phyloP scores from a whole-genome alignment of 1,139 yeast species.

The Yamadazyma epiphylla region DNA sequence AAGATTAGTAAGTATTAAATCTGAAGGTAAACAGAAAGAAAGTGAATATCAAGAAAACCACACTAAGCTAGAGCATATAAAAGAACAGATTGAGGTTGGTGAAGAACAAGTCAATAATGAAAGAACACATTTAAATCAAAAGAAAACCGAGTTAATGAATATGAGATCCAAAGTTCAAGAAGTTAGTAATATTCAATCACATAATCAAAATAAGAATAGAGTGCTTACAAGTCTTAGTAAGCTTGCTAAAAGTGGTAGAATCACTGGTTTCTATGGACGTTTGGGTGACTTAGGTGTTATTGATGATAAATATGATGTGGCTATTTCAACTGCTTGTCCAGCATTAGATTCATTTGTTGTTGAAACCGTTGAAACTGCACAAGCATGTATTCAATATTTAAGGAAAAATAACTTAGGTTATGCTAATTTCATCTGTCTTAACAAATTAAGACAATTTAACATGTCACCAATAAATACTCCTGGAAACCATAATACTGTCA shows the following conservation, averaged over 20 bases:
- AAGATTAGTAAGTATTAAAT: slow-evolving; percentile 44
- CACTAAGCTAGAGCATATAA: slow-evolving; percentile 45
- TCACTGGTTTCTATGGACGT: slow-evolving; percentile 83
- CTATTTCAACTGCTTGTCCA: slow-evolving; percentile 93
- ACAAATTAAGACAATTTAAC: slow-evolving; percentile 66
- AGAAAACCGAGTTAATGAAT: slow-evolving; percentile 51
- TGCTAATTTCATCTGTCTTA: slow-evolving; percentile 80
- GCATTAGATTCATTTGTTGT: slow-evolving; percentile 91
- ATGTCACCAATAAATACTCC: slow-evolving; percentile 59
- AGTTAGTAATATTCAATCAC: slow-evolving; percentile 55
- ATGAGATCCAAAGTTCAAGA: slow-evolving; percentile 65
- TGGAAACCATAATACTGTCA: slow-evolving; percentile 65
- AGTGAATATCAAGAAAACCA: slow-evolving; percentile 37
- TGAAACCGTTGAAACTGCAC: slow-evolving; percentile 91
- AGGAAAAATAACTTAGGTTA: slow-evolving; percentile 84
- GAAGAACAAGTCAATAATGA: slow-evolving; percentile 54
- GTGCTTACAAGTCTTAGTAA: slow-evolving; percentile 69
- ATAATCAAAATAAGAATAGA: slow-evolving; percentile 63
- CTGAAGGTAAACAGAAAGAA: slow-evolving; percentile 54
- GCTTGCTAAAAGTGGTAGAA: slow-evolving; percentile 76
- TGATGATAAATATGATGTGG: slow-evolving; percentile 84
- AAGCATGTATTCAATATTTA: slow-evolving; percentile 82
- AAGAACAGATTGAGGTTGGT: slow-evolving; percentile 56
- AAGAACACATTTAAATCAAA: slow-evolving; percentile 41
- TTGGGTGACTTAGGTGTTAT: slow-evolving; percentile 88